A percentile compares a stretch with the other conserved stretches of the same genome.
Conservation (phyloP, 1,139 yeast genomes). For the Pneumocystis oryctolagi region DNA sequence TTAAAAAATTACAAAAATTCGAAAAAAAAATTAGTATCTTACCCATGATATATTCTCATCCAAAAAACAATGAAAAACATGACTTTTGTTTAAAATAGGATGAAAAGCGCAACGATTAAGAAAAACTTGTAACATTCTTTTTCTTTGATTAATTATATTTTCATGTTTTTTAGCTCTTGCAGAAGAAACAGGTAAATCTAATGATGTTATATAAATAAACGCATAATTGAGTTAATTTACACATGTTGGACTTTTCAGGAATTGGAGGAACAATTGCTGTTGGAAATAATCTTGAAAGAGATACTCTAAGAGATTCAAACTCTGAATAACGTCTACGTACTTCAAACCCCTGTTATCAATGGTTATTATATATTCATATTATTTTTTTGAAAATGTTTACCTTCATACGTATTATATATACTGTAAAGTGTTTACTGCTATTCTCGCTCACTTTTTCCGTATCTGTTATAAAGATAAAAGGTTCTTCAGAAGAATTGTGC, state of each 20-base stretch:
- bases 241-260: constrained; percentile 71
- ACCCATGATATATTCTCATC: constrained; percentile 77
- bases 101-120: constrained; percentile 58
- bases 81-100: constrained; percentile 40
- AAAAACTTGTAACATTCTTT: constrained; percentile 62
- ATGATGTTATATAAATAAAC: constrained; percentile 5
- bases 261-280: constrained; percentile 79
- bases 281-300: constrained; percentile 62
- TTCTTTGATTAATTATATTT: constrained; percentile 45
- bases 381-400: constrained; percentile 7
- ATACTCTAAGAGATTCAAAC: constrained; percentile 65
- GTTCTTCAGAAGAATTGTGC: constrained; percentile 22
- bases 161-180: constrained; percentile 42
- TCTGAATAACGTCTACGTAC: constrained; percentile 83
- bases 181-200: constrained; percentile 39
- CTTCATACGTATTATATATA: constrained; percentile 59
- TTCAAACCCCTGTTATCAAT: constrained; percentile 28
- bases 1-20: neutral
- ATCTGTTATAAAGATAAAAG: constrained; percentile 42
- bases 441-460: constrained; percentile 74
- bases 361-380: neutral
- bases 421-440: constrained; percentile 54
- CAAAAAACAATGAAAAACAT: constrained; percentile 58
- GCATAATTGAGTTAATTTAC: constrained; percentile 14
- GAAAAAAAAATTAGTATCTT: neutral